Conservation (phyloP, 192 early-diverging fungal genomes). For the Backusella tuberculispora region DNA sequence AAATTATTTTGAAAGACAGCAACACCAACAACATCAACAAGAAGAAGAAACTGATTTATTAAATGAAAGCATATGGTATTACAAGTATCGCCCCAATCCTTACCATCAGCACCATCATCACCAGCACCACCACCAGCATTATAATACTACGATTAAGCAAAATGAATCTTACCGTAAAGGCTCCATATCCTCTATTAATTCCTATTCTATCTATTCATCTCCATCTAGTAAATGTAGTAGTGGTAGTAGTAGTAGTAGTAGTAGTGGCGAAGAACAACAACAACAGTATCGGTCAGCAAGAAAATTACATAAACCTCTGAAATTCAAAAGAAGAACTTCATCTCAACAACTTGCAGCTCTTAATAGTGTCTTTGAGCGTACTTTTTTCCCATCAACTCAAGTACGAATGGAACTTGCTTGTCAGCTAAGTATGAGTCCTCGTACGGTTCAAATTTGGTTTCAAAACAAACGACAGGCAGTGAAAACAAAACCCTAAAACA, state of each 20-base stretch:
- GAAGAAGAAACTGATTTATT: background rate
- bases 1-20: background rate
- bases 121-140: background rate
- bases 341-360: slow-evolving; percentile 69
- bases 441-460: slow-evolving; percentile 82
- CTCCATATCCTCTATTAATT: background rate
- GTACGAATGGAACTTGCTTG: slow-evolving; percentile 62
- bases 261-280: too few relatives aligned
- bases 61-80: background rate
- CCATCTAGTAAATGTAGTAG: background rate
- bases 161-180: background rate
- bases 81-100: background rate
- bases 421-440: slow-evolving; percentile 70
- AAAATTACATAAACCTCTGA: background rate
- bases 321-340: slow-evolving; percentile 50
- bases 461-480: slow-evolving; percentile 80
- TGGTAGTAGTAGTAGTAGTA: too few relatives aligned
- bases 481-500: slow-evolving; percentile 41
- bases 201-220: background rate
- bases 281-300: too few relatives aligned
- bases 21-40: background rate
- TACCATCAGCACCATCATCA: background rate
- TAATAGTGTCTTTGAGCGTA: slow-evolving; percentile 68
- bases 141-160: background rate
- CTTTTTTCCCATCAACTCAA: slow-evolving; percentile 73